phyloP scores from a whole-genome alignment of 2,329 filamentous ascomycete genomes.

The Fusarium oligoseptatum region DNA sequence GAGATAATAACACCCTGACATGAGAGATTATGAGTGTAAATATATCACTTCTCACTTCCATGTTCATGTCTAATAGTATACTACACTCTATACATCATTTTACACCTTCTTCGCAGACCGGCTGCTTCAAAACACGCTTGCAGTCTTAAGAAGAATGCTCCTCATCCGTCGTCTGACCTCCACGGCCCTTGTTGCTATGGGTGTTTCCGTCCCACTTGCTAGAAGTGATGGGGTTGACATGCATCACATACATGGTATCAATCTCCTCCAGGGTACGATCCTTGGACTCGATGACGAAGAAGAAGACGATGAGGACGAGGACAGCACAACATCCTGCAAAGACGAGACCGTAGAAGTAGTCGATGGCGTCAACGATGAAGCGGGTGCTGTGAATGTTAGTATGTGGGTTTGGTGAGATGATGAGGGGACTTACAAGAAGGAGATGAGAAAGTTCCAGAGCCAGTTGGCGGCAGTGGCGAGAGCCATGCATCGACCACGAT shows the following conservation, averaged over 20 bases:
- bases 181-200: constrained; percentile 22
- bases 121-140: not conserved
- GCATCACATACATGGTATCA: constrained; percentile 78
- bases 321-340: constrained; percentile 77
- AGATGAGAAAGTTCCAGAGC: constrained; percentile 74
- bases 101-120: not conserved
- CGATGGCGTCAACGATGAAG: constrained; percentile 78
- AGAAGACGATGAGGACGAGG: constrained; percentile 76
- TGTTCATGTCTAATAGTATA: not conserved
- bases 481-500: constrained; percentile 67
- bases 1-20: no score
- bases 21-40: not conserved
- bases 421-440: constrained; percentile 57
- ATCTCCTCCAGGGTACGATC: constrained; percentile 81
- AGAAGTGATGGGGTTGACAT: constrained; percentile 64
- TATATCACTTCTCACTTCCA: not conserved
- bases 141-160: constrained; percentile 30
- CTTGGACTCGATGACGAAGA: constrained; percentile 81
- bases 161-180: constrained; percentile 37
- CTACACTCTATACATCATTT: not conserved
- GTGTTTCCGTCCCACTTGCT: constrained; percentile 43
- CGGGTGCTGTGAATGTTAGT: constrained; percentile 65
- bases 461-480: constrained; percentile 71
- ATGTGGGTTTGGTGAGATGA: fast-evolving
- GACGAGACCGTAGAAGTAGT: constrained; percentile 78